phyloP scores from a whole-genome alignment of 345 rosid species.

The Acer saccharum region DNA sequence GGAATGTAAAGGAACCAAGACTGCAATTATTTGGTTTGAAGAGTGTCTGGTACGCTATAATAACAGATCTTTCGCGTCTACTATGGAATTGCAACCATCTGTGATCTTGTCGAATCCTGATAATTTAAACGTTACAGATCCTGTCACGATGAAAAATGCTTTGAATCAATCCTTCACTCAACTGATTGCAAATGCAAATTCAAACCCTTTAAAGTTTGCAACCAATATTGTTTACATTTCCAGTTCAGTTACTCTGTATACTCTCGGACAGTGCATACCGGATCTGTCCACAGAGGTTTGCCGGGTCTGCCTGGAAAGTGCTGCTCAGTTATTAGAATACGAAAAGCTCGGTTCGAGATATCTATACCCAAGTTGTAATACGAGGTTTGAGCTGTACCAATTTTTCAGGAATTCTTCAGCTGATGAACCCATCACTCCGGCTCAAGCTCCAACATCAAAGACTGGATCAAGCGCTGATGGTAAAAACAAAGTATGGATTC shows the following conservation, averaged over 20 bases:
- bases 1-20: conserved; percentile 26
- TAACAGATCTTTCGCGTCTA: conserved; percentile 12
- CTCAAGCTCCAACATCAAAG: neutral
- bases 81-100: neutral
- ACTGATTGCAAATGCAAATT: neutral
- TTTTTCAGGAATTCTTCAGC: neutral
- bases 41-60: conserved; percentile 41
- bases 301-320: neutral
- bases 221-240: neutral
- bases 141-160: neutral
- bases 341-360: conserved; percentile 5
- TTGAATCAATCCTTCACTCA: neutral
- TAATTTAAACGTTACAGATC: neutral
- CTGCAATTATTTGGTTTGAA: conserved; percentile 39
- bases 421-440: neutral
- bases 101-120: neutral
- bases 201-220: neutral
- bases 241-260: neutral
- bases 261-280: conserved; percentile 27
- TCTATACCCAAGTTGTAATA: conserved; percentile 24
- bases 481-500: neutral
- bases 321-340: neutral
- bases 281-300: conserved; percentile 17
- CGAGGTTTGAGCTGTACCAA: conserved; percentile 23
- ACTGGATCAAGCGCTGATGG: neutral